Conservation (phyloP, 306 rosid genomes). For the Prunus dulcis region DNA sequence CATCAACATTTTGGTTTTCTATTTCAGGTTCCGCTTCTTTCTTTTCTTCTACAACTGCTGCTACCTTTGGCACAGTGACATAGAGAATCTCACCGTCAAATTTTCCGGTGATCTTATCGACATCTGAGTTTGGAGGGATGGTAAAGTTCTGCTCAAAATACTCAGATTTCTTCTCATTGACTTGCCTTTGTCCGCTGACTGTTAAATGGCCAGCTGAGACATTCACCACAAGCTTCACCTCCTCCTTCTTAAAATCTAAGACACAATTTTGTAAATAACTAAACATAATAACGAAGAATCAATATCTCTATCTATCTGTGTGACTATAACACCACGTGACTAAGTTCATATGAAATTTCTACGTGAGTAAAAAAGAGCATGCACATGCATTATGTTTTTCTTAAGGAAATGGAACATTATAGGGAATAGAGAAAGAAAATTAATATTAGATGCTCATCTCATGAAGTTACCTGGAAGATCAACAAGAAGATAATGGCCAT, state of each 20-base stretch:
- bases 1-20: not conserved
- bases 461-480: conserved; percentile 66
- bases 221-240: conserved; percentile 45
- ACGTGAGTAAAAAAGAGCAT: not conserved
- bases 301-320: not conserved
- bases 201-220: conserved; percentile 28
- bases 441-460: not conserved
- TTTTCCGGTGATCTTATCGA: conserved; percentile 41
- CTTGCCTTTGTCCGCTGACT: conserved; percentile 49
- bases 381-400: not conserved
- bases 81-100: conserved; percentile 55
- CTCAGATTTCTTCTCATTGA: conserved; percentile 30
- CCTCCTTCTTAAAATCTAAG: conserved; percentile 57
- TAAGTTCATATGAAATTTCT: not conserved
- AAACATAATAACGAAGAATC: not conserved
- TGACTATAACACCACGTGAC: not conserved
- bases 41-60: conserved; percentile 17
- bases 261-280: not conserved
- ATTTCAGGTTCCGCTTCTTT: conserved; percentile 28
- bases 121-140: conserved; percentile 42
- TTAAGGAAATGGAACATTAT: not conserved
- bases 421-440: not conserved
- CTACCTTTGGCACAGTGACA: conserved; percentile 49
- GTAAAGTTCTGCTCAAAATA: conserved; percentile 40
- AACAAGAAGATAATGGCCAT: conserved; percentile 54